phyloP scores from a whole-genome alignment of 495 filamentous ascomycete species.

The Aspergillus baeticus region DNA sequence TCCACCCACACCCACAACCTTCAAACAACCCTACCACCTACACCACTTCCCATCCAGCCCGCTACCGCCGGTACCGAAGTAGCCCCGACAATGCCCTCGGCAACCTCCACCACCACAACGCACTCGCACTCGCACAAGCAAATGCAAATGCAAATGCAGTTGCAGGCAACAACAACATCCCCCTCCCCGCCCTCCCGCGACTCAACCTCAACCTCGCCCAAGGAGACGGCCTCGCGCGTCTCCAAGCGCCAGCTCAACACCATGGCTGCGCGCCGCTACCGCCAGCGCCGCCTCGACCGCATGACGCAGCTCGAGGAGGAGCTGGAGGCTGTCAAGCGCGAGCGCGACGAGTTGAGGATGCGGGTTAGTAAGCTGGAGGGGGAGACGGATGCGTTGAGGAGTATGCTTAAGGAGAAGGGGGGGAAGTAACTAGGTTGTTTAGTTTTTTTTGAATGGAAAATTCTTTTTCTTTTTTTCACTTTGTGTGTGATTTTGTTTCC shows the following conservation, averaged over 20 bases:
- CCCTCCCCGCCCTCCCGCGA: conserved; percentile 8
- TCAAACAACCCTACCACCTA: not conserved
- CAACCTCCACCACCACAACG: not conserved
- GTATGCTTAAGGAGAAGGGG: conserved; percentile 21
- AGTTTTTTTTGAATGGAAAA: not conserved
- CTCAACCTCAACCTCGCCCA: conserved; percentile 1
- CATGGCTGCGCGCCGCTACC: conserved; percentile 67
- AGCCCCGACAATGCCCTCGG: conserved; percentile 11
- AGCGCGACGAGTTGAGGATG: conserved; percentile 66
- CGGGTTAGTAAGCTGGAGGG: conserved; percentile 62
- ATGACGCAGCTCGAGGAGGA: conserved; percentile 62
- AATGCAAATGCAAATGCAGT: too few relatives aligned
- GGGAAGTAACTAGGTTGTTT: not conserved
- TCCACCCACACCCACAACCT: not conserved
- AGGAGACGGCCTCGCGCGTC: conserved; percentile 26
- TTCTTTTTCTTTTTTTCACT: conserved; percentile 1
- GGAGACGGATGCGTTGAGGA: conserved; percentile 46
- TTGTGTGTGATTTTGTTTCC: too few relatives aligned
- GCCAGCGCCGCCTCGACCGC: conserved; percentile 66
- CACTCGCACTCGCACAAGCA: too few relatives aligned
- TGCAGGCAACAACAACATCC: too few relatives aligned
- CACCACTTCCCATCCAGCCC: not conserved
- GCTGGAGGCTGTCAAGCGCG: conserved; percentile 56
- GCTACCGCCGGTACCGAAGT: not conserved
- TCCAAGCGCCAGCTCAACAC: conserved; percentile 67